Base-by-base conservation (phyloP, 768 basidiomycete species). In the Lyophyllum decastes region DNA sequence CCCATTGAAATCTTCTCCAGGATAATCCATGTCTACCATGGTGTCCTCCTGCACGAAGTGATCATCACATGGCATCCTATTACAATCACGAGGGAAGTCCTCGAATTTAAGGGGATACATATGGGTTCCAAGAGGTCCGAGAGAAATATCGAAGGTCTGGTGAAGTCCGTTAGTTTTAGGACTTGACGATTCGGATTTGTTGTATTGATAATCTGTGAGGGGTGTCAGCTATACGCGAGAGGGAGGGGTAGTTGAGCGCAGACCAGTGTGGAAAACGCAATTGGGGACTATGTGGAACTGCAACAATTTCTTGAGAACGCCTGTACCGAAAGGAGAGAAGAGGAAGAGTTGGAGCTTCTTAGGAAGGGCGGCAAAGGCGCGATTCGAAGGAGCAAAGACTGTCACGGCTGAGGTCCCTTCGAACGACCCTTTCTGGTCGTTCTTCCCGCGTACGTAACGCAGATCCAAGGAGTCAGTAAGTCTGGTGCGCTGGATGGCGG, bases 291-390 rank as follows among this genome's bases (percentile, higher is more conserved):
- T 74, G 68, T 89, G 86, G 69, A 79, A 88, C 45, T 82, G 72
- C 14, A 89, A 63, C 19, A 88, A 56, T 68, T 86, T 87, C 60
- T 72, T 78, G 51, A 88, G 59, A 11, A 70, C 79, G 19, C 62
- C 68, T 30, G 74, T 71, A 7, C 87, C 87, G 54, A 83, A 81
- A 0, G 84, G 82, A 4, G 85, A 86, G 70, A 87, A 87, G 50
- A 87, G 72, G 76, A 78, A 87, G 25, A 77, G 61, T 57, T 73
- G 73, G 22, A 87, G 76, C 50, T 76, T 79, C n/a, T 56, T 64
- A 0, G 87, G 87, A 16, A 87, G 75, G 16, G 63, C 66, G 25
- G 73, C 59, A 61, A 80, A 84, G 46, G 78, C 78, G 59, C 67
- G 72, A 64, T 81, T 89, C 59, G 71, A 82, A 44, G 75, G 88